phyloP scores from a whole-genome alignment of 2,329 filamentous ascomycete species.

The Neofusicoccum sp. region DNA sequence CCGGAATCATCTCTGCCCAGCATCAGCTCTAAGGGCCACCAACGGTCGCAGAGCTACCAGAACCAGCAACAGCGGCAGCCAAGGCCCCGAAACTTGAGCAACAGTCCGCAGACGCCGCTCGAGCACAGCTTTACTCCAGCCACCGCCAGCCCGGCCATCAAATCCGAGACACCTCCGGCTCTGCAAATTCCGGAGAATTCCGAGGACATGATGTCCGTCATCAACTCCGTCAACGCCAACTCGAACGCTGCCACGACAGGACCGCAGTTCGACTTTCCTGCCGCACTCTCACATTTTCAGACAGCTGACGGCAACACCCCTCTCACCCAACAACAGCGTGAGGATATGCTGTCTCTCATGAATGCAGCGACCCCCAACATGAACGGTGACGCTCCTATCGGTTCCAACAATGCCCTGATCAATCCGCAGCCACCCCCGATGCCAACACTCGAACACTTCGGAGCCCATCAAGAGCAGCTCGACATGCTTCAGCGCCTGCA shows the following conservation, averaged over 20 bases:
- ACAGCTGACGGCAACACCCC: constrained; percentile 49
- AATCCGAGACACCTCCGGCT: constrained; percentile 45
- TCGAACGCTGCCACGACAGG: constrained; percentile 35
- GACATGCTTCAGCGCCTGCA: constrained; percentile 79
- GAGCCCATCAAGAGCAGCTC: constrained; percentile 72
- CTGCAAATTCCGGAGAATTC: constrained; percentile 41
- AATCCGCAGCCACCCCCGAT: constrained; percentile 58
- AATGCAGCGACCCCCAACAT: constrained; percentile 38
- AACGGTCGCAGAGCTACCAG: constrained; percentile 18
- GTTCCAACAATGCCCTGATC: constrained; percentile 59
- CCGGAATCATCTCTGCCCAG: background rate
- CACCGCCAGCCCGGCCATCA: constrained; percentile 34
- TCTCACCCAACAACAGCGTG: constrained; percentile 51
- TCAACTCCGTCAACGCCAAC: constrained; percentile 49
- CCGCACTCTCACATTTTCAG: constrained; percentile 52
- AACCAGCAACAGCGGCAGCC: constrained; percentile 11
- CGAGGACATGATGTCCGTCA: constrained; percentile 55
- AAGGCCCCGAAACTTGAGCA: constrained; percentile 8
- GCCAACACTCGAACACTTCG: constrained; percentile 64
- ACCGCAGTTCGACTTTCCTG: constrained; percentile 48
- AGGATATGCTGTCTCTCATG: constrained; percentile 52
- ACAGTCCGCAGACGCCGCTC: constrained; percentile 13
- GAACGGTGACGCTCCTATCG: constrained; percentile 29
- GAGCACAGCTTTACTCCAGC: constrained; percentile 14
- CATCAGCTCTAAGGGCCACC: constrained; percentile 2